Percentiles rank a stretch among this genome's conserved stretches.
Evolutionary conservation across 495 filamentous ascomycete genomes (phyloP).

Genomic region (Tuber borchii): DNA sequence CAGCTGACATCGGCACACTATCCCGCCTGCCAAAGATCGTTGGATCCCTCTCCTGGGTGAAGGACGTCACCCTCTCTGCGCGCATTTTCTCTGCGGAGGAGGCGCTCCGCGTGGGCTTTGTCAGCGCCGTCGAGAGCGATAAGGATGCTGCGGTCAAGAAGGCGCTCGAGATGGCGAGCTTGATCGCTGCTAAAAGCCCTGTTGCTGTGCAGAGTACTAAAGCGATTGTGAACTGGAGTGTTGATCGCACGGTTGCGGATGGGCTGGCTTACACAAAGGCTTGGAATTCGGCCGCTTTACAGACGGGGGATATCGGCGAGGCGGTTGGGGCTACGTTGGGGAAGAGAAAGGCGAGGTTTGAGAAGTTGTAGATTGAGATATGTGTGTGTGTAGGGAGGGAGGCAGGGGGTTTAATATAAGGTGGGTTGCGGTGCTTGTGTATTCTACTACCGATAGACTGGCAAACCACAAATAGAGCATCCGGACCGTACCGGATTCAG

Average conservation of each 20-base stretch:
- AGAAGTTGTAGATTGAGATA: conserved; percentile 60
- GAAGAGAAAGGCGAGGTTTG: conserved; percentile 76
- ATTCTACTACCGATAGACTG: background rate
- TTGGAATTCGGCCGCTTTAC: conserved; percentile 79
- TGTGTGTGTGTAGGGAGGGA: background rate
- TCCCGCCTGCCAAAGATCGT: conserved; percentile 79
- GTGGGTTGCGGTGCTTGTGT: background rate
- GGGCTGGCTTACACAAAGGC: conserved; percentile 75
- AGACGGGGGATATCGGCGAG: conserved; percentile 67
- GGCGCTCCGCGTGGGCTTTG: conserved; percentile 74
- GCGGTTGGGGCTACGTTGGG: conserved; percentile 70
- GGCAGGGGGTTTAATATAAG: background rate
- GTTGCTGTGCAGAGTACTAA: conserved; percentile 91
- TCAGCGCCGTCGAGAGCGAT: conserved; percentile 64
- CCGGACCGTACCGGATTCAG: background rate
- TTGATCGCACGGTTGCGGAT: conserved; percentile 70
- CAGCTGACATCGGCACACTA: conserved; percentile 87
- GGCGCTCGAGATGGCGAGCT: conserved; percentile 58
- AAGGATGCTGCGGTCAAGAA: conserved; percentile 57
- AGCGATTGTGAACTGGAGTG: conserved; percentile 77
- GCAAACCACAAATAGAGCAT: background rate
- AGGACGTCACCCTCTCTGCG: conserved; percentile 77
- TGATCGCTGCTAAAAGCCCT: conserved; percentile 77
- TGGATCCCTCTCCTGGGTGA: conserved; percentile 73
- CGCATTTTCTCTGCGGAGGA: conserved; percentile 71